These are phyloP conservation scores for Polygonum maritimum DNA, from an alignment of 148 eudicot species.

Conservation along the genomic window DNA sequence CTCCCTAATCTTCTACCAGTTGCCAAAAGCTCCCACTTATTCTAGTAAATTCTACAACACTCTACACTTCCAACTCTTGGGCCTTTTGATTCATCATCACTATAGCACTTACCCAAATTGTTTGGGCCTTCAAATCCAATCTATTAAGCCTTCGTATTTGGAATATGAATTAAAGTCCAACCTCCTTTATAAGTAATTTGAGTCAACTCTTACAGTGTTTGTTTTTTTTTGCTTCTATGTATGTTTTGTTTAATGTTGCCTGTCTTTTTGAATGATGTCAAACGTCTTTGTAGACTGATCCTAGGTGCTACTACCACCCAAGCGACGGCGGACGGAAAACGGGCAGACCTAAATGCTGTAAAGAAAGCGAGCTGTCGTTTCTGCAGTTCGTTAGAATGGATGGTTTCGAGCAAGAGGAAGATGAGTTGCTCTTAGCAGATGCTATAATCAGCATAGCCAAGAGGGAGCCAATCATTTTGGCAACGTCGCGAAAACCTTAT, in stretches of 20 bases:
- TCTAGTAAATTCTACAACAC: no score
- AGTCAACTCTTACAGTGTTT: background rate
- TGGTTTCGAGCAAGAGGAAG: background rate
- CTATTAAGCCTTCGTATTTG: no score
- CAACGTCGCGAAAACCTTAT: background rate
- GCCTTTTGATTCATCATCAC: no score
- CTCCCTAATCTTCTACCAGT: no score
- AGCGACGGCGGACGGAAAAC: background rate
- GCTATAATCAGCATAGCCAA: background rate
- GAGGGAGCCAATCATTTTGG: background rate
- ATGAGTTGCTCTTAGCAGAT: background rate
- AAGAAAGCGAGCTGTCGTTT: background rate
- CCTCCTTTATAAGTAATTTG: no score
- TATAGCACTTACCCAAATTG: no score
- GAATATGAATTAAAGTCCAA: no score
- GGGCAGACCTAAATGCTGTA: no score
- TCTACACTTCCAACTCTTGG: no score
- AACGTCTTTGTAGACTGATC: background rate
- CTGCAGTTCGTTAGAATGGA: background rate
- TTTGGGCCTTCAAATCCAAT: no score
- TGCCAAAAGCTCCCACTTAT: no score
- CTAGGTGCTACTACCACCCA: background rate
- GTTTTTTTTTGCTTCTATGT: no score
- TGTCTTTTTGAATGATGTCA: background rate
- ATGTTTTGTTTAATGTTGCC: background rate